These are phyloP conservation scores for Coemansia sp. DNA, from an alignment of 192 early-diverging fungal genomes.

Conservation along the genomic window DNA sequence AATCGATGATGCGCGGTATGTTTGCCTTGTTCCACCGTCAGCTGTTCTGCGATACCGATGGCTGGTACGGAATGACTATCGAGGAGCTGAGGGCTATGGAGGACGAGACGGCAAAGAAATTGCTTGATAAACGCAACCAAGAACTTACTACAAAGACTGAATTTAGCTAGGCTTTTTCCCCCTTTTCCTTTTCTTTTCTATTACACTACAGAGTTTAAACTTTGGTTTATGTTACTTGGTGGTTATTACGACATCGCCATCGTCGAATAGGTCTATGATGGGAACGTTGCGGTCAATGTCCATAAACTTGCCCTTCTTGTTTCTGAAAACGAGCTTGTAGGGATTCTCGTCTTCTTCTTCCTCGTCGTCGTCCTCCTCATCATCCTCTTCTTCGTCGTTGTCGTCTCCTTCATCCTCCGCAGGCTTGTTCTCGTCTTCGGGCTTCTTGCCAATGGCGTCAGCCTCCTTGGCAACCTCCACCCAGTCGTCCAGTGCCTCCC, in stretches of 20 bases:
- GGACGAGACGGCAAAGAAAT: conserved; percentile 63
- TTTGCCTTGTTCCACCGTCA: conserved; percentile 73
- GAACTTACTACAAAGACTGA: conserved; percentile 31
- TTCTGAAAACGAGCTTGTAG: neutral
- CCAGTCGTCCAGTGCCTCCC: conserved; percentile 1
- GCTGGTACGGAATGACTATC: conserved; percentile 75
- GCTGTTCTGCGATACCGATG: conserved; percentile 74
- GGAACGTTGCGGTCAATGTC: neutral
- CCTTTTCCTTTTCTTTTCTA: conserved; percentile 5
- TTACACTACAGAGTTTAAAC: neutral
- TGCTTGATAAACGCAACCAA: conserved; percentile 55
- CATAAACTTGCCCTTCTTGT: neutral
- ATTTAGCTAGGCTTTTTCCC: conserved; percentile 17
- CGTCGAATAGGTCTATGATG: neutral
- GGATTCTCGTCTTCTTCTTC: neutral
- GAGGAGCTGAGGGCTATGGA: conserved; percentile 67
- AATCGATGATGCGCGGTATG: conserved; percentile 56
- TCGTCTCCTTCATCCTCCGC: neutral
- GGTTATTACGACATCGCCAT: neutral
- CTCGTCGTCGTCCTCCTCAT: neutral
- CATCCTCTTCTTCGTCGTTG: neutral
- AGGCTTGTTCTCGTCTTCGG: too few species aligned
- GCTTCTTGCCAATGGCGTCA: neutral
- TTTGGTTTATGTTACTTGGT: neutral
- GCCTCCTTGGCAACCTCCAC: neutral